A percentile compares a stretch with the other conserved stretches of the same genome.
Evolutionary conservation across 2,329 filamentous ascomycete genomes (phyloP).

Genomic region (Cordyceps cateniannulata): DNA sequence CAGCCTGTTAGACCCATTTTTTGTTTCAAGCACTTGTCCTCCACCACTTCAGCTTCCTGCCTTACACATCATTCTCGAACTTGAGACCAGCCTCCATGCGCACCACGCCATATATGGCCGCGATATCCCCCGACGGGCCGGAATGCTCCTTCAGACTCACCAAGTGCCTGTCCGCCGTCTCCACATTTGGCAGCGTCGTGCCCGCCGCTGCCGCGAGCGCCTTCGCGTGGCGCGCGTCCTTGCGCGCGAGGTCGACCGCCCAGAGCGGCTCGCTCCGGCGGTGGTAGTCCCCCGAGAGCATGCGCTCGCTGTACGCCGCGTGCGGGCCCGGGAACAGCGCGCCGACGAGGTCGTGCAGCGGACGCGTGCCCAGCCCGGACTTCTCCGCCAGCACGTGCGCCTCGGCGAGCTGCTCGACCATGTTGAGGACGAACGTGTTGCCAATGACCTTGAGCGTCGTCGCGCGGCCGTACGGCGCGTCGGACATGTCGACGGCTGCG

Average conservation of each 20-base stretch:
- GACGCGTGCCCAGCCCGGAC: conserved; percentile 63
- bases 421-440: conserved; percentile 80
- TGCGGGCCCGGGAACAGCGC: conserved; percentile 71
- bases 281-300: conserved; percentile 72
- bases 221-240: conserved; percentile 72
- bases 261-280: conserved; percentile 74
- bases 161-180: conserved; percentile 64
- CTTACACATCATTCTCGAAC: conserved; percentile 54
- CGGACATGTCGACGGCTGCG: conserved; percentile 63
- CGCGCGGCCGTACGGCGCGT: conserved; percentile 61
- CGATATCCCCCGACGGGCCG: conserved; percentile 70
- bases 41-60: neutral
- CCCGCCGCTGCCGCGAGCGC: conserved; percentile 58
- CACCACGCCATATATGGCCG: conserved; percentile 74
- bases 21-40: neutral
- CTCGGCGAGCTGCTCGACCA: conserved; percentile 74
- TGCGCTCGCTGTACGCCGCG: conserved; percentile 65
- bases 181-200: conserved; percentile 55
- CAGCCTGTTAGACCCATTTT: neutral
- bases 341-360: conserved; percentile 66
- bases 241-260: conserved; percentile 72
- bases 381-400: conserved; percentile 76
- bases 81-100: conserved; percentile 67
- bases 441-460: conserved; percentile 74
- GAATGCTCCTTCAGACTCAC: conserved; percentile 59